phyloP scores from a whole-genome alignment of 1,139 yeast genomes.

The Yamadazyma friedrichii region DNA sequence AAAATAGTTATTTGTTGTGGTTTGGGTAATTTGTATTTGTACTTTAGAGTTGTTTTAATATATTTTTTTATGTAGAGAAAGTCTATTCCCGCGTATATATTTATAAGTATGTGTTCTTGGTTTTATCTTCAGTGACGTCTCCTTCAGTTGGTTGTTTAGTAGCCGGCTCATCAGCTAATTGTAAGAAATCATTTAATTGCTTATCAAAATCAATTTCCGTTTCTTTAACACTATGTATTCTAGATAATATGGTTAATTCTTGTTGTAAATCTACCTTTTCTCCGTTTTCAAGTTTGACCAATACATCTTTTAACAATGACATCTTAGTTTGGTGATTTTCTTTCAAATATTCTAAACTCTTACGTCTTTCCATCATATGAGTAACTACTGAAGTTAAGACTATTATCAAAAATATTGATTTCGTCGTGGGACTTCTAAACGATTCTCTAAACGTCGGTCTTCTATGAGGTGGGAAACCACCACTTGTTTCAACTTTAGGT shows the following conservation, averaged over 20 bases:
- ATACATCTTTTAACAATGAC: constrained; percentile 30
- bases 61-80: neutral
- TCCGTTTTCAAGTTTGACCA: constrained; percentile 27
- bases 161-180: constrained; percentile 26
- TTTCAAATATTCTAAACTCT: constrained; percentile 30
- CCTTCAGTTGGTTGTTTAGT: neutral
- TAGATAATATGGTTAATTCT: constrained; percentile 39
- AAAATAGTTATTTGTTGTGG: neutral
- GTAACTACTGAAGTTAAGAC: constrained; percentile 42
- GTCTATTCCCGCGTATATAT: neutral
- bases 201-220: constrained; percentile 43
- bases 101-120: neutral
- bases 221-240: constrained; percentile 29
- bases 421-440: constrained; percentile 31
- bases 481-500: constrained; percentile 5
- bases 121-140: neutral
- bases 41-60: constrained; percentile 1
- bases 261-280: constrained; percentile 36
- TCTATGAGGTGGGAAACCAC: neutral
- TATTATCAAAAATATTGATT: constrained; percentile 37
- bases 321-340: constrained; percentile 33
- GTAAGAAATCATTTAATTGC: constrained; percentile 35
- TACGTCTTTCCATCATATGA: constrained; percentile 36
- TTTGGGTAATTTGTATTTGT: neutral
- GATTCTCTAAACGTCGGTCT: constrained; percentile 8